These are phyloP conservation scores for Epichloe hybrida DNA, from an alignment of 2,329 filamentous ascomycete genomes.

Conservation along the genomic window DNA sequence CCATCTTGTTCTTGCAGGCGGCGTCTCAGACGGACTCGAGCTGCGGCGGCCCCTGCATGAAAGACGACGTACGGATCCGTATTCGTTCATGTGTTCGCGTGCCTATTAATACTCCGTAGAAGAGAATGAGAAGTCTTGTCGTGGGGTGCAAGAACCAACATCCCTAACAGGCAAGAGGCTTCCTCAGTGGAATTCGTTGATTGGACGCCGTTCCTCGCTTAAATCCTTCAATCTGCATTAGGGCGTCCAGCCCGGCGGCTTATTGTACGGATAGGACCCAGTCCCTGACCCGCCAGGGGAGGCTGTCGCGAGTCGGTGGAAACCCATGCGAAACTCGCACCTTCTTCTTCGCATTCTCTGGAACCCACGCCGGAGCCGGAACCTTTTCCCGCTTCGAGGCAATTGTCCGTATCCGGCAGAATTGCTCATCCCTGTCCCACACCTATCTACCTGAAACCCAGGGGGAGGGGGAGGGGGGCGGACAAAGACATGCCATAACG, in stretches of 20 bases:
- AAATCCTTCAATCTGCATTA: neutral
- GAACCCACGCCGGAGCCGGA: neutral
- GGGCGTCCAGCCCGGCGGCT: too few relatives aligned
- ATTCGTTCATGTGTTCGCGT: too few relatives aligned
- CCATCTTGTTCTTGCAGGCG: neutral
- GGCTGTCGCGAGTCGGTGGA: neutral
- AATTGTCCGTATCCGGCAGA: neutral
- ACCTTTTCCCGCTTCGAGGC: neutral
- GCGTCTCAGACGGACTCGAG: neutral
- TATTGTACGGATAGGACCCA: too few relatives aligned
- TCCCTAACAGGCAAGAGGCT: neutral
- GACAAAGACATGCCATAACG: neutral
- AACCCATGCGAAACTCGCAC: neutral
- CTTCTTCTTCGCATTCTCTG: neutral
- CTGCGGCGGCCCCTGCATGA: neutral
- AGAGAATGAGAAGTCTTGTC: too few relatives aligned
- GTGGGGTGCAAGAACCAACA: neutral
- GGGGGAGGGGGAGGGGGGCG: too few relatives aligned
- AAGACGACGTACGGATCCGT: too few relatives aligned
- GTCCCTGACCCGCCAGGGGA: neutral
- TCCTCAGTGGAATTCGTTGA: neutral
- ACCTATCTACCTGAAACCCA: neutral
- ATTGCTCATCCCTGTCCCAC: neutral
- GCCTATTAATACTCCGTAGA: too few relatives aligned
- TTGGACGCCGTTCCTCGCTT: slow-evolving; percentile 1